phyloP scores from a whole-genome alignment of 306 rosid genomes.

The Carpinus viminea region DNA sequence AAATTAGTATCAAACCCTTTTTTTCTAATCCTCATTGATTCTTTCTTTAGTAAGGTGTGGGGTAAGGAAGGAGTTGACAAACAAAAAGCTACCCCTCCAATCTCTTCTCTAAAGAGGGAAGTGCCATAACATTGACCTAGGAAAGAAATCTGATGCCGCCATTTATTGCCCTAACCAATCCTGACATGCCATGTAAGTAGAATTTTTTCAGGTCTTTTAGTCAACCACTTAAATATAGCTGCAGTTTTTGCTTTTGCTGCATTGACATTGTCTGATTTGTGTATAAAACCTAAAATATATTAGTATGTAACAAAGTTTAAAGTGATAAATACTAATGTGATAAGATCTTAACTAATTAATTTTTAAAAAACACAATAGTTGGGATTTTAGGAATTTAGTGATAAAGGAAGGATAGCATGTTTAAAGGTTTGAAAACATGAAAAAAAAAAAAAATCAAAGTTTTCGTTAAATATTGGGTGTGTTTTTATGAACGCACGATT shows the following conservation, averaged over 20 bases:
- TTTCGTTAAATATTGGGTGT: too few species aligned
- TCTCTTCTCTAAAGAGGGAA: conserved; percentile 57
- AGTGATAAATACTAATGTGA: too few species aligned
- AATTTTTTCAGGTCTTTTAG: conserved; percentile 33
- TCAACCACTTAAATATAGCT: conserved; percentile 60
- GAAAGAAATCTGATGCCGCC: conserved; percentile 56
- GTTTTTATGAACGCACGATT: too few species aligned
- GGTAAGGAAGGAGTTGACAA: conserved; percentile 67
- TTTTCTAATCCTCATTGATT: conserved; percentile 43
- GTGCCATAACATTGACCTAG: conserved; percentile 43
- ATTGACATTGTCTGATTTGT: conserved; percentile 21
- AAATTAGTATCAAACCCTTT: conserved; percentile 34
- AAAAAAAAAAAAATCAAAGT: too few species aligned
- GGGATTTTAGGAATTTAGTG: too few species aligned
- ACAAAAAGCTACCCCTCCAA: conserved; percentile 28
- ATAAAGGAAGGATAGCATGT: too few species aligned
- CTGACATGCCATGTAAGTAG: conserved; percentile 33
- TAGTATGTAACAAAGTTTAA: neutral
- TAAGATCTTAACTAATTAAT: too few species aligned
- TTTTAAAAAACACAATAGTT: too few species aligned
- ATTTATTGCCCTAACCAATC: conserved; percentile 38
- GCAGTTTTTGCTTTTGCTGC: conserved; percentile 29
- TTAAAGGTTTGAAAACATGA: too few species aligned
- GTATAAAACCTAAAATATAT: conserved; percentile 19
- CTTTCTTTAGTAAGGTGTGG: conserved; percentile 43